Conservation (phyloP, 768 basidiomycete species). For the Glaciozyma antarctica region DNA sequence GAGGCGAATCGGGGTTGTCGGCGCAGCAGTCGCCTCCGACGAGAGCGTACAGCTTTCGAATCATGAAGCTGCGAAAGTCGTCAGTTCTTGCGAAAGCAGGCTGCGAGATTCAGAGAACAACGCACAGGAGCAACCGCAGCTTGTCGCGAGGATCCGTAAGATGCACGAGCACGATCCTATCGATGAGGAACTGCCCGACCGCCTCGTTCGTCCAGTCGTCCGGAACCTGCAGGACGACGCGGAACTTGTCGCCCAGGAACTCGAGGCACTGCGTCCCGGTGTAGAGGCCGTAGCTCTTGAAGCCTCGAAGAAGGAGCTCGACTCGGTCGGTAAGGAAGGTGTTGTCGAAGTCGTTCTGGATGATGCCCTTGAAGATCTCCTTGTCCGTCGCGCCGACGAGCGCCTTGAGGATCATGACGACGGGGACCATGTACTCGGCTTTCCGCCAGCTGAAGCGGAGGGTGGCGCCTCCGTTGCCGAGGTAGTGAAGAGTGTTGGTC, state of each 20-base stretch:
- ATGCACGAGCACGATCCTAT: conserved; percentile 82
- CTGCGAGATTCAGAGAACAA: conserved; percentile 26
- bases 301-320: conserved; percentile 83
- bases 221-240: conserved; percentile 77
- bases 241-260: conserved; percentile 92
- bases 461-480: conserved; percentile 93
- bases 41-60: conserved; percentile 83
- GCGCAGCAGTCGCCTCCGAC: conserved; percentile 82
- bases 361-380: conserved; percentile 91
- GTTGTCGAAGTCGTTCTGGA: conserved; percentile 94
- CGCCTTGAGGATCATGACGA: conserved; percentile 92
- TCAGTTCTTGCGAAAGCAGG: background rate
- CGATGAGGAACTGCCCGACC: conserved; percentile 70
- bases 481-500: conserved; percentile 95
- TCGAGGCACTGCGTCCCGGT: conserved; percentile 86
- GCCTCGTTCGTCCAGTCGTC: conserved; percentile 84
- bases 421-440: conserved; percentile 95
- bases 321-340: conserved; percentile 97
- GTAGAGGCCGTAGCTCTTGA: conserved; percentile 80
- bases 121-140: conserved; percentile 85
- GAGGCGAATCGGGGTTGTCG: conserved; percentile 97
- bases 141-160: conserved; percentile 79
- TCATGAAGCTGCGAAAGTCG: conserved; percentile 66
- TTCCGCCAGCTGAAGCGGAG: conserved; percentile 93
- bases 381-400: conserved; percentile 82